phyloP scores from a whole-genome alignment of 2,329 filamentous ascomycete species.

The Trichothecium sympodiale region DNA sequence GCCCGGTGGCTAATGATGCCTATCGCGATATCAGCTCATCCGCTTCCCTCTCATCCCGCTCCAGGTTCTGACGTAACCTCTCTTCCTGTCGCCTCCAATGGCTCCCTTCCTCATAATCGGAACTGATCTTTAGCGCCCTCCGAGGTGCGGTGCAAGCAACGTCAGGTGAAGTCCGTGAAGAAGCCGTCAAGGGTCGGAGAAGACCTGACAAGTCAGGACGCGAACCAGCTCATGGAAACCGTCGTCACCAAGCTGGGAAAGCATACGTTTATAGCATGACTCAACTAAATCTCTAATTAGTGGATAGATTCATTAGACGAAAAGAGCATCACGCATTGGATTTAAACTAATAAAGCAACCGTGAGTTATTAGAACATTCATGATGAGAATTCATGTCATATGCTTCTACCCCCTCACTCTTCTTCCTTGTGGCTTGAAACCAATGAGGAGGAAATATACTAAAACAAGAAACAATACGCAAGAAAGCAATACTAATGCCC shows the following conservation, averaged over 20 bases:
- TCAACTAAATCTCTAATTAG: too few species aligned
- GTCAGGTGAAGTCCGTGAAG: too few species aligned
- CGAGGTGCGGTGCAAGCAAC: too few species aligned
- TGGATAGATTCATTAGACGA: too few species aligned
- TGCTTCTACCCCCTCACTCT: neutral
- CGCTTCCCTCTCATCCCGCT: slow-evolving; percentile 20
- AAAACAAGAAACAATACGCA: neutral
- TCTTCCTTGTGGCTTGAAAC: neutral
- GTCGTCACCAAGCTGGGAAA: slow-evolving; percentile 29
- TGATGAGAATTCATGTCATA: neutral
- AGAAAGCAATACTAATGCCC: neutral
- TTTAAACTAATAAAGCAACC: too few species aligned
- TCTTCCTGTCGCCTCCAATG: slow-evolving; percentile 83
- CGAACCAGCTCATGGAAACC: slow-evolving; percentile 27
- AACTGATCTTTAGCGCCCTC: slow-evolving; percentile 58
- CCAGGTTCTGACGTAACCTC: slow-evolving; percentile 35
- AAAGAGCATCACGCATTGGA: too few species aligned
- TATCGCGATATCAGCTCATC: too few species aligned
- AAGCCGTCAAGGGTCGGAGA: slow-evolving; percentile 14
- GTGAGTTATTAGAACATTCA: too few species aligned
- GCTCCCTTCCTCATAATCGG: slow-evolving; percentile 74
- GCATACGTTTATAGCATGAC: slow-evolving; percentile 20
- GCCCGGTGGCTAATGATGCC: too few species aligned
- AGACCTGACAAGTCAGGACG: slow-evolving; percentile 24
- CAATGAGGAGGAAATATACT: neutral